Base-by-base conservation (phyloP, 31 red algal genomes). In the Endocladia muricata region DNA sequence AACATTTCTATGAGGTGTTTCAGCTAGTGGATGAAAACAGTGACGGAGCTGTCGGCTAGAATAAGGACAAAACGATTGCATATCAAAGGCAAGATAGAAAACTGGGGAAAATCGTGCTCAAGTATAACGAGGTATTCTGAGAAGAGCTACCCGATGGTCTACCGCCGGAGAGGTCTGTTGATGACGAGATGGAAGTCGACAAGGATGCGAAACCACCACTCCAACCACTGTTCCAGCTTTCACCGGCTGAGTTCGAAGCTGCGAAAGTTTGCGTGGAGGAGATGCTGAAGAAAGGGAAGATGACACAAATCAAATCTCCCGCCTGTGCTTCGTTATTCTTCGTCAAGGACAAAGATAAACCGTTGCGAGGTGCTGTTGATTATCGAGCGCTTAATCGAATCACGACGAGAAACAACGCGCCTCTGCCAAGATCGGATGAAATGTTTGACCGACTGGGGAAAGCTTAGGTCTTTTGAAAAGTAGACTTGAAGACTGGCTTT, bases 231-330 rank as follows among this genome's bases (percentile, higher is more conserved):
- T 78, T 64, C 41, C 74, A 68, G 30, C 76, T 80, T 5, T 80
- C 59, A 47, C 61, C 76, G 4, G 33, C 59, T 6, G 76, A 80
- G 31, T 43, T 80, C 3, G 21, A 42, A 36, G 76, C 76, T 31
- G 40, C 61, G 32, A 43, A 68, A 51, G 76, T 68, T 31, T 80
- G 68, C 32, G 34, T 80, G 17, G 39, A 68, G 7, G 7, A n/a
- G 6, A 17, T 80, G 61, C 21, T 65, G 32, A 80, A 80, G 31
- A 78, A 40, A 15, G 37, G 61, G 59, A 68, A 49, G 15, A 65
- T 15, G 21, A 22, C 9, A 4, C 34, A 3, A 28, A 49, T 22
- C n/a, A 47, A 54, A 26, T 22, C 13, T 51, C 76, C 37, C 7
- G 44, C 8, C 22, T 34, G 39, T 21, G 19, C 25, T 29, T 34